These are phyloP conservation scores for Lophium mytilinum DNA, from an alignment of 495 filamentous ascomycete species.

Conservation along the genomic window DNA sequence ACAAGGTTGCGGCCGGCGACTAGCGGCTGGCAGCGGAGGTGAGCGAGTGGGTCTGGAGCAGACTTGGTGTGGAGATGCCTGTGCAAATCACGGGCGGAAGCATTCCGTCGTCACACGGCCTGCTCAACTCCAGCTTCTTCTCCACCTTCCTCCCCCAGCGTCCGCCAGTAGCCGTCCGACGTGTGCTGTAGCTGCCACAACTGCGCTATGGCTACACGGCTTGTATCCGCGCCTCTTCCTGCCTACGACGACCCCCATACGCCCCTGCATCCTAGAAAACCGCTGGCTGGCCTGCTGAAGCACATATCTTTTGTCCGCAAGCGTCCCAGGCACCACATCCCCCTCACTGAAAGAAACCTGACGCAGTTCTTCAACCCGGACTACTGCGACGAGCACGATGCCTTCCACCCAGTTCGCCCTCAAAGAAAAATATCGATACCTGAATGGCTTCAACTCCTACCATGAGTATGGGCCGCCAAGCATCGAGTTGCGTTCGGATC, in stretches of 20 bases:
- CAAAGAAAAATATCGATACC: constrained; percentile 50
- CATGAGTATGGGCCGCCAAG: constrained; percentile 42
- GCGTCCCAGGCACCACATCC: constrained; percentile 13
- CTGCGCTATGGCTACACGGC: too few relatives aligned
- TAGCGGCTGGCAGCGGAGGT: not conserved
- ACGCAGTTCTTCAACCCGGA: constrained; percentile 29
- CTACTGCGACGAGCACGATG: constrained; percentile 38
- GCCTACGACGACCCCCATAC: constrained; percentile 25
- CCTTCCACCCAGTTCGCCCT: constrained; percentile 48
- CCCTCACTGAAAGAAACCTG: constrained; percentile 26
- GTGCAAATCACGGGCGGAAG: not conserved
- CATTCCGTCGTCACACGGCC: not conserved
- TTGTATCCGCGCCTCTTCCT: not conserved
- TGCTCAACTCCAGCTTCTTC: not conserved
- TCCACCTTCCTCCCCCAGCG: too few relatives aligned
- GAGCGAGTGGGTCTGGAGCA: not conserved
- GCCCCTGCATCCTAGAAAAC: constrained; percentile 18
- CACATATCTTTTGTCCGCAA: constrained; percentile 8
- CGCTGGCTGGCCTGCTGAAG: constrained; percentile 9
- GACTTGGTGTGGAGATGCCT: too few relatives aligned
- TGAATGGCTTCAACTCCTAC: constrained; percentile 52
- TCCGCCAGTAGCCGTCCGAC: not conserved
- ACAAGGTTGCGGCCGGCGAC: too few relatives aligned
- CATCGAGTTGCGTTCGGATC: not conserved
- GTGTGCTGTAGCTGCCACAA: not conserved